These are phyloP conservation scores for Coemansia sp. DNA, from an alignment of 192 early-diverging fungal genomes.

Conservation along the genomic window DNA sequence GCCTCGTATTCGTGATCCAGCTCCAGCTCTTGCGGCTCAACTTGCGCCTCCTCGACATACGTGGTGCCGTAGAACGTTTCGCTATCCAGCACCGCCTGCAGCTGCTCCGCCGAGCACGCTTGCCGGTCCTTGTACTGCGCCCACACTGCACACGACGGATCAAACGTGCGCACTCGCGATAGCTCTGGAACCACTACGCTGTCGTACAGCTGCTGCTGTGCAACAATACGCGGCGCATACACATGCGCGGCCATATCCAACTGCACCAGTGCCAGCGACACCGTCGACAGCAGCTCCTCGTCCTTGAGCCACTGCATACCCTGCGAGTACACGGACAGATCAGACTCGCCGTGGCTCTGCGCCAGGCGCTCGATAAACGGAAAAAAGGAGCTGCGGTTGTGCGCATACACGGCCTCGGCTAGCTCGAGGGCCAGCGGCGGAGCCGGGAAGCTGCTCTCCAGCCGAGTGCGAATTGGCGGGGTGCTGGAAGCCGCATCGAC, in stretches of 20 bases:
- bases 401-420: conserved; percentile 63
- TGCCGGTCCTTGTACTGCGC: conserved; percentile 65
- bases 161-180: conserved; percentile 48
- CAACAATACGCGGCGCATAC: conserved; percentile 73
- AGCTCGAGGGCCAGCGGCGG: conserved; percentile 73
- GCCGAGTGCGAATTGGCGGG: conserved; percentile 31
- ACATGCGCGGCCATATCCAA: conserved; percentile 66
- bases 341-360: conserved; percentile 17
- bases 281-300: conserved; percentile 31
- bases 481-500: not conserved
- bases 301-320: conserved; percentile 52
- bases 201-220: conserved; percentile 80
- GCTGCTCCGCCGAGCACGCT: conserved; percentile 54
- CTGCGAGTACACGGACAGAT: conserved; percentile 51
- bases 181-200: conserved; percentile 59
- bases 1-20: conserved; percentile 61
- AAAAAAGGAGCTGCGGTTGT: conserved; percentile 63
- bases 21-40: conserved; percentile 38
- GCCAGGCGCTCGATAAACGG: conserved; percentile 59
- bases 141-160: conserved; percentile 63
- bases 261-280: conserved; percentile 60
- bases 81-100: conserved; percentile 44
- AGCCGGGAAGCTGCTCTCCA: conserved; percentile 53
- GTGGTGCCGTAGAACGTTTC: conserved; percentile 39
- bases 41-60: conserved; percentile 28